These are phyloP conservation scores for Xerocomellus dryophilus DNA, from an alignment of 768 basidiomycete species.

Conservation along the genomic window DNA sequence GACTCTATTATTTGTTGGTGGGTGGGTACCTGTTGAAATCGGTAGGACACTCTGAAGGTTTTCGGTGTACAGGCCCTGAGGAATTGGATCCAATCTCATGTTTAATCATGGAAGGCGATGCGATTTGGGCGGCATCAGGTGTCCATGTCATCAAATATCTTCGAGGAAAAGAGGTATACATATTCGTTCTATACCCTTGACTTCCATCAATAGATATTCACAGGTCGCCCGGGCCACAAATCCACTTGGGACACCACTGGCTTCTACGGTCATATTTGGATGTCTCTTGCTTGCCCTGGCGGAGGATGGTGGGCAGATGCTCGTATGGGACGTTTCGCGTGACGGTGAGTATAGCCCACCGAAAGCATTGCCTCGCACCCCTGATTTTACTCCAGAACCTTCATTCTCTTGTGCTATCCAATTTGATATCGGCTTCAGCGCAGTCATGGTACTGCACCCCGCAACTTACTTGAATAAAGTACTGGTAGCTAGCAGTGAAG, in stretches of 20 bases:
- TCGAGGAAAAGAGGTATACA: slow-evolving; percentile 79
- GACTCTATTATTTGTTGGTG: slow-evolving; percentile 89
- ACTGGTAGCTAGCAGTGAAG: slow-evolving; percentile 77
- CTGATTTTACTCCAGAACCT: slow-evolving; percentile 20
- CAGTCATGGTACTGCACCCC: slow-evolving; percentile 85
- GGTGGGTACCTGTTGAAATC: slow-evolving; percentile 28
- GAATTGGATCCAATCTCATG: slow-evolving; percentile 66
- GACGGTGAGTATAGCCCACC: slow-evolving; percentile 45
- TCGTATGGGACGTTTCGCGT: slow-evolving; percentile 69
- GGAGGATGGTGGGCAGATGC: slow-evolving; percentile 72
- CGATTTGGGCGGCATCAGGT: slow-evolving; percentile 79
- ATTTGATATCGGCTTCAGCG: slow-evolving; percentile 82
- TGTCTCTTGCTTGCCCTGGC: slow-evolving; percentile 75
- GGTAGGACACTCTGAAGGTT: slow-evolving; percentile 1
- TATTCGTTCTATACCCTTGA: background rate
- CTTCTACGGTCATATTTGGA: slow-evolving; percentile 76
- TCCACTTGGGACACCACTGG: slow-evolving; percentile 58
- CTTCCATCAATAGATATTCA: slow-evolving; percentile 5
- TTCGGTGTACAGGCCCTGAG: slow-evolving; percentile 67
- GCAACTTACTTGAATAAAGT: slow-evolving; percentile 97
- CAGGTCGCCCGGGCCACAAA: slow-evolving; percentile 57
- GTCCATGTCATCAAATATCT: slow-evolving; percentile 69
- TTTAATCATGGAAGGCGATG: slow-evolving; percentile 80
- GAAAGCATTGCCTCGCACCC: background rate
- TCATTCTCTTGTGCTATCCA: slow-evolving; percentile 53